Conservation (phyloP, 1,139 yeast genomes). For the Geotrichum carabidarum region DNA sequence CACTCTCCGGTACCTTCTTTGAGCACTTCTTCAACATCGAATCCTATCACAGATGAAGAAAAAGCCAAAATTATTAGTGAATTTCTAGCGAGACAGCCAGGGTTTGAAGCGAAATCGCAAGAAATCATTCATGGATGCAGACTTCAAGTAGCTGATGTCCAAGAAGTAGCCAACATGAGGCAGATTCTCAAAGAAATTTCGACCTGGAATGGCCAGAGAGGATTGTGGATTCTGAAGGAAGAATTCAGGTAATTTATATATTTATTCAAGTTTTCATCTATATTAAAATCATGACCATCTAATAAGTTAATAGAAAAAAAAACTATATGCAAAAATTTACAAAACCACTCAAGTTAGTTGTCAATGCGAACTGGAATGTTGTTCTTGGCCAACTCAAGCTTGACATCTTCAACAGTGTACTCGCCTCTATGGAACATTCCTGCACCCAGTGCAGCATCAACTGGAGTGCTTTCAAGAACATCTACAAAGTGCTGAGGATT, state of each 20-base stretch:
- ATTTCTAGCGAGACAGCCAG: conserved; percentile 33
- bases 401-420: conserved; percentile 79
- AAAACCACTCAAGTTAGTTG: background rate
- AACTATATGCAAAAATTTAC: background rate
- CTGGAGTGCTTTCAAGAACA: conserved; percentile 71
- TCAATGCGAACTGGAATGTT: conserved; percentile 17
- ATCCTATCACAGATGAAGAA: conserved; percentile 19
- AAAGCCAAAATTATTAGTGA: conserved; percentile 28
- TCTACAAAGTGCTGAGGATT: conserved; percentile 82
- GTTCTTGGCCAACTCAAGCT: conserved; percentile 36
- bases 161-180: conserved; percentile 59
- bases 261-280: background rate
- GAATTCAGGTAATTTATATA: conserved; percentile 41
- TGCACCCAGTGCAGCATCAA: conserved; percentile 97
- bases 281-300: background rate
- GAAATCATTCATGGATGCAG: conserved; percentile 52
- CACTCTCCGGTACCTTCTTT: background rate
- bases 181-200: conserved; percentile 68
- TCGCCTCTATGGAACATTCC: conserved; percentile 97
- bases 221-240: conserved; percentile 62
- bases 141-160: conserved; percentile 46
- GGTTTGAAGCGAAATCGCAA: conserved; percentile 42
- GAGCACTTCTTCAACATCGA: background rate
- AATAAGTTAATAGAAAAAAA: background rate
- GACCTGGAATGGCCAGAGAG: conserved; percentile 52